Evolutionary conservation across 495 filamentous ascomycete genomes (phyloP).

Genomic region (Aspergillus cristatus): DNA sequence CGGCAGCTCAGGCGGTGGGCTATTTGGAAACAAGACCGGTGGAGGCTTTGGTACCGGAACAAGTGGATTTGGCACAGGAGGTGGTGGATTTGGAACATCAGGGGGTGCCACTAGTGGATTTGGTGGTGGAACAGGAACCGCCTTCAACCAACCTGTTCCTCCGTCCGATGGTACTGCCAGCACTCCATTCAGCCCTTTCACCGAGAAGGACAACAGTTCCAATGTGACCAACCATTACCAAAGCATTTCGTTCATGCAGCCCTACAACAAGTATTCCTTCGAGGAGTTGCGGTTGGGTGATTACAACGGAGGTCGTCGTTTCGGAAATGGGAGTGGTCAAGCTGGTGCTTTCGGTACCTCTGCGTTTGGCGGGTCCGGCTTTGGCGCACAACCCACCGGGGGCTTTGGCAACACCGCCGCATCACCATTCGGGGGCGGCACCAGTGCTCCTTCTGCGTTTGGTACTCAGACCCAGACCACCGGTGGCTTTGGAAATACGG

Average conservation of each 20-base stretch:
- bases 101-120: slow-evolving; percentile 29
- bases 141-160: slow-evolving; percentile 35
- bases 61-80: slow-evolving; percentile 16
- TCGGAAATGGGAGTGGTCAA: slow-evolving; percentile 70
- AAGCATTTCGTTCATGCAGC: slow-evolving; percentile 75
- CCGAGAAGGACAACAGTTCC: slow-evolving; percentile 68
- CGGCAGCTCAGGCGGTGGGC: slow-evolving; percentile 37
- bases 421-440: slow-evolving; percentile 49
- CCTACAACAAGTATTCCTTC: slow-evolving; percentile 80
- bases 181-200: slow-evolving; percentile 60
- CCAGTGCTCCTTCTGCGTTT: slow-evolving; percentile 32
- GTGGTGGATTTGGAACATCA: slow-evolving; percentile 20
- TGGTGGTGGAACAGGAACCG: slow-evolving; percentile 34
- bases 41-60: slow-evolving; percentile 24
- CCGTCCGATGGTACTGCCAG: slow-evolving; percentile 61
- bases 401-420: slow-evolving; percentile 44
- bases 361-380: slow-evolving; percentile 29
- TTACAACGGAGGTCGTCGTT: slow-evolving; percentile 77
- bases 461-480: slow-evolving; percentile 44
- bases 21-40: slow-evolving; percentile 39
- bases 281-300: slow-evolving; percentile 87
- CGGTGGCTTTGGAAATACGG: slow-evolving; percentile 47
- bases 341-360: slow-evolving; percentile 70
- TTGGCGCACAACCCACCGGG: slow-evolving; percentile 27
- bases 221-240: slow-evolving; percentile 67